Conservation (phyloP, 202 grass and related monocot genomes). For the Setaria italica region DNA sequence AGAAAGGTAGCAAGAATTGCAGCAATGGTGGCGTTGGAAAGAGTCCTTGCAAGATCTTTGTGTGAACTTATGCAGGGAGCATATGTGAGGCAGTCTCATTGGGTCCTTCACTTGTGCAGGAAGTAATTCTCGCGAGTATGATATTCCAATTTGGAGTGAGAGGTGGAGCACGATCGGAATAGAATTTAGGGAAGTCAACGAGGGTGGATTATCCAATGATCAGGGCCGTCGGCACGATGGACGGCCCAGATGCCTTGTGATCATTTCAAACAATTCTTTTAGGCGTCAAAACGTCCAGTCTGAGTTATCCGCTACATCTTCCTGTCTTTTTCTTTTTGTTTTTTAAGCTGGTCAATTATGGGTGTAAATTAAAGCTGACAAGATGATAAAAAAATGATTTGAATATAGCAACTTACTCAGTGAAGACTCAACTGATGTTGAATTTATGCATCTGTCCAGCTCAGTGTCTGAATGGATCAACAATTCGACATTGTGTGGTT, state of each 20-base stretch:
- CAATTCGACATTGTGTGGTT: conserved; percentile 38
- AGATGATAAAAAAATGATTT: neutral
- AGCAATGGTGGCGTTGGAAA: conserved; percentile 52
- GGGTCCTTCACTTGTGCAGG: conserved; percentile 54
- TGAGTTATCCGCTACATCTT: neutral
- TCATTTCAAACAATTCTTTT: neutral
- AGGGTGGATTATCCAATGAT: conserved; percentile 28
- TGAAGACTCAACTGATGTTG: conserved; percentile 12
- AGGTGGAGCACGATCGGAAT: conserved; percentile 55
- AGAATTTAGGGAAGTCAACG: conserved; percentile 50
- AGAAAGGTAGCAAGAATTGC: conserved; percentile 31
- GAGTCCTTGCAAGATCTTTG: conserved; percentile 40
- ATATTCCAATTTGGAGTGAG: conserved; percentile 27
- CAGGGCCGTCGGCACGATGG: conserved; percentile 1
- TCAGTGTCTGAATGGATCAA: conserved; percentile 39
- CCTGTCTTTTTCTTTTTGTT: neutral
- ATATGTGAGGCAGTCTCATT: conserved; percentile 34
- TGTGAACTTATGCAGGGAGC: conserved; percentile 33
- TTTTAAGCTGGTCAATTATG: conserved; percentile 29
- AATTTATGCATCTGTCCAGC: conserved; percentile 43
- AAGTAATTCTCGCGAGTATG: conserved; percentile 48
- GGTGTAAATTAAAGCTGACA: neutral
- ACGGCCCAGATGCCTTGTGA: conserved; percentile 18
- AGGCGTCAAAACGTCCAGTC: neutral
- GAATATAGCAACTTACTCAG: neutral